Evolutionary conservation across 2,329 filamentous ascomycete genomes (phyloP), one percentile per base, ranked within the genome.

Genomic region (Elsinoe batatas): DNA sequence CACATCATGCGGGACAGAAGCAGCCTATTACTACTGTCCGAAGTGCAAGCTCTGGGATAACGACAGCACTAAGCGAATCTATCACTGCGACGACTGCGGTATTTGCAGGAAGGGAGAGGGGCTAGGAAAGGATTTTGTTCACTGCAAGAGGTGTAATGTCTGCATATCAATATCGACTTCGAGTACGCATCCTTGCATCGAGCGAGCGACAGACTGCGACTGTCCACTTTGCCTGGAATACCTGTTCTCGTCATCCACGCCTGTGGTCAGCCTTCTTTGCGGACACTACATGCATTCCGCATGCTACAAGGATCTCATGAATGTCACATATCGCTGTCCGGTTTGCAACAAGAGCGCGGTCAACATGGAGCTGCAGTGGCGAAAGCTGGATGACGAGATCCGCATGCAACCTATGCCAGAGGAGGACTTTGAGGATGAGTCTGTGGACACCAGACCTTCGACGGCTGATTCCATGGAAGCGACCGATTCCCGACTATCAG

Each of bases 1-100:
- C 68, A 76, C 79, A 51, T 78, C 81, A 56, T 98, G 93, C 67
- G 85, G 84, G 15, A 82, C 83, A 62, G 80, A 83, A 57, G 82
- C 88, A 5, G 90, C 91, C 11, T 86, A 86, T 65, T 97, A 97
- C 69, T 98, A 94, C 68, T 98, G 93, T 72, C 80, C 83, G 54
- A 86, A 93, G 56, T 98, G 93, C 77, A 96, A 96, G 71, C 78
- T 98, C 1, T 98, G 93, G 93, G 91, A 97, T 65, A 90, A 97
- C 65, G 88, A 96, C 62, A 81, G 83, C 55, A 84, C 83, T 61
- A 96, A 94, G 69, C 86, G 85, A 61, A 95, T 97, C 57, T 98
- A 98, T 67, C 93, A 98, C 68, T 98, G 93, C 69, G 81, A 84
- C 65, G 93, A 97, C 65, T 98, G 93, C 69, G 93, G 93, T 3